Conservation (phyloP, 2,329 filamentous ascomycete species). For the Clathrospora elynae region DNA sequence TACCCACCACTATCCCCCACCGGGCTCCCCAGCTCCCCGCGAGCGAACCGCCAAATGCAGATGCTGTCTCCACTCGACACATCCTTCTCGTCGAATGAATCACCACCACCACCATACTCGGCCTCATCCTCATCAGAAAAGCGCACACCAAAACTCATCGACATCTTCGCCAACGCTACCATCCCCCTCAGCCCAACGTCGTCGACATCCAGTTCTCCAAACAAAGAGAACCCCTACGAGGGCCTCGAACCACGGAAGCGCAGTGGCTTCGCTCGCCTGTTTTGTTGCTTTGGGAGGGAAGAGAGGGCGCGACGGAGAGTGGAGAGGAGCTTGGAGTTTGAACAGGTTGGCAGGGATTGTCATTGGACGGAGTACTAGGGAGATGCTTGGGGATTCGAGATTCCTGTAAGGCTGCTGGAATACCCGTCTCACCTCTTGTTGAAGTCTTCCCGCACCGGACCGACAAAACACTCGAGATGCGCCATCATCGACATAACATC, state of each 20-base stretch:
- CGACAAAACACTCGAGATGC: too few relatives aligned
- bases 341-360: conserved; percentile 37
- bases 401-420: too few relatives aligned
- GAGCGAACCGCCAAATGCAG: conserved; percentile 25
- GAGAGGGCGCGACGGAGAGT: conserved; percentile 35
- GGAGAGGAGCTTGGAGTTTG: conserved; percentile 30
- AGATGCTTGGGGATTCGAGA: too few relatives aligned
- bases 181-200: conserved; percentile 41
- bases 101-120: conserved; percentile 19
- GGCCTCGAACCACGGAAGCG: conserved; percentile 39
- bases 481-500: too few relatives aligned
- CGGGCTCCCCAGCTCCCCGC: conserved; percentile 34
- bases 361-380: conserved; percentile 43
- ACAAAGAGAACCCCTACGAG: conserved; percentile 26
- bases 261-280: conserved; percentile 37
- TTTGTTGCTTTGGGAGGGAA: conserved; percentile 44
- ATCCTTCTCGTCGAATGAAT: conserved; percentile 14
- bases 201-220: conserved; percentile 19
- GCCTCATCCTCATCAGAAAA: conserved; percentile 26
- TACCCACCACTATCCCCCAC: conserved; percentile 22
- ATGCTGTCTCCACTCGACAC: conserved; percentile 32
- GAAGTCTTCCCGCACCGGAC: too few relatives aligned
- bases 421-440: too few relatives aligned
- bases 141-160: conserved; percentile 16
- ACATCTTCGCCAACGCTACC: conserved; percentile 44